These are phyloP conservation scores for Tylopilus sp. DNA, from an alignment of 1,284 basidiomycete species.

Conservation along the genomic window DNA sequence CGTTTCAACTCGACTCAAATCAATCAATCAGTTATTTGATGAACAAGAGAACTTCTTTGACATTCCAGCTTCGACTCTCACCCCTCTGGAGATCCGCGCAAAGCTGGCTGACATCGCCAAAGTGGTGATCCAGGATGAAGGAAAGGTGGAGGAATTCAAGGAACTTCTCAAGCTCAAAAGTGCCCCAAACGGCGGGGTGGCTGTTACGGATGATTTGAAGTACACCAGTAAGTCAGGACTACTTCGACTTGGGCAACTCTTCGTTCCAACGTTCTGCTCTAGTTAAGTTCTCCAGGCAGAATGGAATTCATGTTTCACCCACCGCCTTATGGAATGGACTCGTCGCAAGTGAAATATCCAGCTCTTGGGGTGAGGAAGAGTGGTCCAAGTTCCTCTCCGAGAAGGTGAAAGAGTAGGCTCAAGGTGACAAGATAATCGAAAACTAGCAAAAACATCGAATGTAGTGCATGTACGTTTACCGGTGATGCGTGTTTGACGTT, in stretches of 20 bases:
- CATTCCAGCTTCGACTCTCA: conserved; percentile 65
- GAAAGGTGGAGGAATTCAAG: conserved; percentile 48
- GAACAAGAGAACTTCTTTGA: conserved; percentile 78
- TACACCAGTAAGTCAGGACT: conserved; percentile 61
- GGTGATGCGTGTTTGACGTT: not conserved
- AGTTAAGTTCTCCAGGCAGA: conserved; percentile 91
- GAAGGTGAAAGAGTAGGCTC: conserved; percentile 47
- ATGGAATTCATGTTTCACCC: conserved; percentile 89
- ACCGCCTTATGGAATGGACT: conserved; percentile 87
- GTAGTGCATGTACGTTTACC: not conserved
- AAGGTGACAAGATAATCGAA: not conserved
- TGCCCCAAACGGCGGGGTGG: conserved; percentile 69
- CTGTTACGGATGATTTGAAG: conserved; percentile 81
- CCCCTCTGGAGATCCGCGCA: conserved; percentile 70
- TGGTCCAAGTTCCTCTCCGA: conserved; percentile 80
- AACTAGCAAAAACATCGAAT: not conserved
- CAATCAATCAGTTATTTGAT: conserved; percentile 61
- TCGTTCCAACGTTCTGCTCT: not conserved
- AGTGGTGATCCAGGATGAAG: conserved; percentile 44
- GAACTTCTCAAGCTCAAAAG: conserved; percentile 64
- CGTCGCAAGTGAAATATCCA: conserved; percentile 74
- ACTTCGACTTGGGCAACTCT: not conserved
- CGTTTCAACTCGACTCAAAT: no score
- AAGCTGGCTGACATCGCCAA: conserved; percentile 64
- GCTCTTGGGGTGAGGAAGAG: conserved; percentile 79